A percentile compares a stretch with the other conserved stretches of the same genome.
Evolutionary conservation across 495 filamentous ascomycete species (phyloP).

Genomic region (Penicillium diatomitis): DNA sequence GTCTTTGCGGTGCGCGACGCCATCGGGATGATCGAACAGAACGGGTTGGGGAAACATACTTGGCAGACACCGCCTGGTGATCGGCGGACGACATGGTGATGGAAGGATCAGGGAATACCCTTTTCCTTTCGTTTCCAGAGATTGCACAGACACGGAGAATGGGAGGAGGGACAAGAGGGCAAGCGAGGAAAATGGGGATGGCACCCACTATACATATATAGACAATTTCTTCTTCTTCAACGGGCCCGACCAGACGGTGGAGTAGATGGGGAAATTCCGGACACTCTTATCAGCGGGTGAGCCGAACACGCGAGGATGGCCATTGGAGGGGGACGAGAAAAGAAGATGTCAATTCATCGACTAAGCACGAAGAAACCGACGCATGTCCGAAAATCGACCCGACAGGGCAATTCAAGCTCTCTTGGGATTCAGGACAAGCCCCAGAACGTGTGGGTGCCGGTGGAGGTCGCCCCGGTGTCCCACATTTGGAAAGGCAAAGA

Average conservation of each 20-base stretch:
- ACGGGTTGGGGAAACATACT: conserved; percentile 17
- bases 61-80: conserved; percentile 26
- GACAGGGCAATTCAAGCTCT: background rate
- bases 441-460: background rate
- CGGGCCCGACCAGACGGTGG: conserved; percentile 3
- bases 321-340: background rate
- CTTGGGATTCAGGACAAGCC: background rate
- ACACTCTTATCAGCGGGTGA: conserved; percentile 14
- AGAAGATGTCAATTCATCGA: conserved; percentile 4
- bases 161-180: background rate
- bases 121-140: background rate
- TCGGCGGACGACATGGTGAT: conserved; percentile 24
- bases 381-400: too few relatives aligned
- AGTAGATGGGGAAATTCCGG: conserved; percentile 5
- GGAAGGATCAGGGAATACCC: conserved; percentile 6
- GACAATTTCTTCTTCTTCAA: conserved; percentile 10
- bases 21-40: background rate
- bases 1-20: background rate
- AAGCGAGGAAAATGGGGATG: background rate
- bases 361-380: background rate
- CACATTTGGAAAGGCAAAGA: background rate
- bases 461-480: background rate
- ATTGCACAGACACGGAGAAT: conserved; percentile 1
- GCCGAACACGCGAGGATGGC: background rate
- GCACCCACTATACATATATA: conserved; percentile 16